Base-by-base conservation (phyloP, 2,329 filamentous ascomycete species). In the Torrubiellomyces zombiae region DNA sequence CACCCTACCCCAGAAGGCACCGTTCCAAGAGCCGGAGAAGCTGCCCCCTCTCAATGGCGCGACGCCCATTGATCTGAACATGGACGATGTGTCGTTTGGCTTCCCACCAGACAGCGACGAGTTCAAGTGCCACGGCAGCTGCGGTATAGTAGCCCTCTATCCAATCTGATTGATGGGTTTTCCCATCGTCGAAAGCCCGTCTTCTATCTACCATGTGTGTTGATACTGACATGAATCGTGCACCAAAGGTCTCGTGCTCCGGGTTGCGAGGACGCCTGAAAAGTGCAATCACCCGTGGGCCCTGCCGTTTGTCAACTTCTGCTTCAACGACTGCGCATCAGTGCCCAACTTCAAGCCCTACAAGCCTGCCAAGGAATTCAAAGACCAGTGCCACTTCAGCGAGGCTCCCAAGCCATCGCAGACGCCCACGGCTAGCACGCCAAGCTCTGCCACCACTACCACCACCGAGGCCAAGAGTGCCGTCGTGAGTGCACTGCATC, bases 61-160 rank as follows among this genome's bases (percentile, higher is more conserved):
- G 11, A 27, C 14, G 3, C 14, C 19, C 8, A 16, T 27, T 9
- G 25, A 27, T 9, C 15, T 27, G 4, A 16, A 27, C 10, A 14
- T 27, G 10, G 15, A 16, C 5, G 21, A 22, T 10, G n/a, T n/a
- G 6, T 18, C 25, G 6, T 27, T 16, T 18, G 15, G 20, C 15
- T 22, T n/a, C n/a, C 18, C 18, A 3, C 14, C 21, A 7, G 20
- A 27, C 20, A 27, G 19, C 14, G 25, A 27, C 14, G n/a, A 21
- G 12, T 27, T 17, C 10, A 22, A 21, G 9, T 27, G 25, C 16
- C 25, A 27, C 25, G 25, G 19, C 5, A 27, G 14, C 8, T 27
- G 25, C 12, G 25, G 25, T 27, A 22, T 12, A 21, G 14, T 13
- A 11, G 11, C 18, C 16, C 18, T 11, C 20, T 7, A 7, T 7